Evolutionary conservation across 129 eudicot genomes (phyloP).

Genomic region (Centrapalus pauciflorus): DNA sequence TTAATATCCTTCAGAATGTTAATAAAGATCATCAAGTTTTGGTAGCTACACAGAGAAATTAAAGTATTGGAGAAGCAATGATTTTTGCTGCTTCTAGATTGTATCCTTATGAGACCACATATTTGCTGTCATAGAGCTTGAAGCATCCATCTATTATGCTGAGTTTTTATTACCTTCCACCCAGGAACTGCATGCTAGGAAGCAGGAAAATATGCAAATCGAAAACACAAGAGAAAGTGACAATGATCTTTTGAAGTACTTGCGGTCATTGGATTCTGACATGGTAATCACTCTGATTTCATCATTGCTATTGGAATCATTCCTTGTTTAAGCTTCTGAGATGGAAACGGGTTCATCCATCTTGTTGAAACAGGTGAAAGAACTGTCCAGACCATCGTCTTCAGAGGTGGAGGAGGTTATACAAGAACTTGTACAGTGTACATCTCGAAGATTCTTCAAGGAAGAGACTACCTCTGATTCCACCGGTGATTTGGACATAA

Average conservation of each 20-base stretch:
- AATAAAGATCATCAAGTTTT: not conserved
- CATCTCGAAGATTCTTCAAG: constrained; percentile 45
- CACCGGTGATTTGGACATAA: constrained; percentile 21
- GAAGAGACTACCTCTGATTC: constrained; percentile 37
- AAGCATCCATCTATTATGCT: constrained; percentile 1
- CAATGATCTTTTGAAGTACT: constrained; percentile 68
- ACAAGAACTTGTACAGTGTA: constrained; percentile 63
- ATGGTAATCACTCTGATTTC: constrained; percentile 43
- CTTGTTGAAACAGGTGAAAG: constrained; percentile 58
- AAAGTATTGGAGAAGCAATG: not conserved
- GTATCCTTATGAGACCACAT: not conserved
- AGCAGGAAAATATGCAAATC: constrained; percentile 53
- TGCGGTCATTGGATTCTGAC: constrained; percentile 68
- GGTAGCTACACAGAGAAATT: not conserved
- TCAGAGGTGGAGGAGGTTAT: constrained; percentile 87
- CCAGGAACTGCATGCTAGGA: constrained; percentile 60
- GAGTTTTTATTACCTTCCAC: constrained; percentile 6
- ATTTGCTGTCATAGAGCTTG: not conserved
- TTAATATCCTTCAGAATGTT: not conserved
- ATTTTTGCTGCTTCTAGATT: not conserved
- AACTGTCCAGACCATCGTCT: constrained; percentile 82
- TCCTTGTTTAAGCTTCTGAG: not conserved
- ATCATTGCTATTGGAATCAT: not conserved
- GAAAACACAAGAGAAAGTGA: constrained; percentile 47
- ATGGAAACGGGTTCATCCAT: not conserved